Conservation (phyloP, 2,329 filamentous ascomycete genomes). For the Cercospora nicotianae region DNA sequence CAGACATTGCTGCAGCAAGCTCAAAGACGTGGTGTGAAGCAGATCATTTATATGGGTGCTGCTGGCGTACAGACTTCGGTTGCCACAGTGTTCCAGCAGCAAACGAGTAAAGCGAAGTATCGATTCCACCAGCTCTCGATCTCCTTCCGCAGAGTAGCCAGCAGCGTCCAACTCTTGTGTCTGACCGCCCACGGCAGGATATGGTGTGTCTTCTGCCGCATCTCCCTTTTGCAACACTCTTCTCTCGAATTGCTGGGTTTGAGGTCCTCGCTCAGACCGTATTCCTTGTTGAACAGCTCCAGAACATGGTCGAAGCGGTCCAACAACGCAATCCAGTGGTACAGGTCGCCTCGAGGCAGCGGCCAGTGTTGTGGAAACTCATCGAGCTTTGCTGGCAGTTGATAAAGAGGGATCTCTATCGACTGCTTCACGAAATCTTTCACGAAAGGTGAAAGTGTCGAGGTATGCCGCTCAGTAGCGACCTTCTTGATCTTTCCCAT, state of each 20-base stretch:
- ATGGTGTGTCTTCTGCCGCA: conserved; percentile 47
- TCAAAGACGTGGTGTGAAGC: conserved; percentile 80
- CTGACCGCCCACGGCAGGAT: conserved; percentile 33
- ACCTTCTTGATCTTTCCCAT: conserved; percentile 60
- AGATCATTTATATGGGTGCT: conserved; percentile 86
- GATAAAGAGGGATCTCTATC: conserved; percentile 67
- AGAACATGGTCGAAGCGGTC: conserved; percentile 92
- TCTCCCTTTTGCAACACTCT: conserved; percentile 63
- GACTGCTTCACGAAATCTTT: conserved; percentile 74
- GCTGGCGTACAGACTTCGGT: conserved; percentile 93
- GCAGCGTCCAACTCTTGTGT: conserved; percentile 36
- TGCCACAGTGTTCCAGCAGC: conserved; percentile 91
- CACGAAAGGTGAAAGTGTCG: conserved; percentile 76
- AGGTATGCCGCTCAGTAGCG: conserved; percentile 55
- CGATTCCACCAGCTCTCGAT: conserved; percentile 74
- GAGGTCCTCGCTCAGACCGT: conserved; percentile 76
- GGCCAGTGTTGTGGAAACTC: conserved; percentile 89
- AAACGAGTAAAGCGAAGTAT: conserved; percentile 83
- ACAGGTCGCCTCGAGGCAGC: conserved; percentile 90
- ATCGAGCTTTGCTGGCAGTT: conserved; percentile 73
- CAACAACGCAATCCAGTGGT: conserved; percentile 94
- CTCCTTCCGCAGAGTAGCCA: conserved; percentile 72
- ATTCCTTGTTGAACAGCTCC: conserved; percentile 76
- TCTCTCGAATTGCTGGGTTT: conserved; percentile 71
- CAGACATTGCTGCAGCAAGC: conserved; percentile 74